Evolutionary conservation across 805 yeast genomes (phyloP).

Genomic region (Spencermartinsiella europaea): DNA sequence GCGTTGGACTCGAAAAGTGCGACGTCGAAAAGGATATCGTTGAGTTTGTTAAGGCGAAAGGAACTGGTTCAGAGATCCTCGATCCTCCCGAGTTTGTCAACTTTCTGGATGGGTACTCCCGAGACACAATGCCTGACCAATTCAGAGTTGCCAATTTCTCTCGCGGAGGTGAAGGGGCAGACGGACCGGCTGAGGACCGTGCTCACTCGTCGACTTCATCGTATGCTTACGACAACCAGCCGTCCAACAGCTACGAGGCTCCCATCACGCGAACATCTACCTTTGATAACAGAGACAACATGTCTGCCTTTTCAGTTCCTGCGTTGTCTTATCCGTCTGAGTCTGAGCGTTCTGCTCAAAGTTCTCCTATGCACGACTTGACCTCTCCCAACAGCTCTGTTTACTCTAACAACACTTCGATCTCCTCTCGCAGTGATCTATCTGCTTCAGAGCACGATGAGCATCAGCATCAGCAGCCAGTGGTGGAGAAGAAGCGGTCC

Average conservation of each 20-base stretch:
- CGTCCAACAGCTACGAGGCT: neutral
- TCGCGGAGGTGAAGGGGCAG: conserved; percentile 17
- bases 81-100: conserved; percentile 62
- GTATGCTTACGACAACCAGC: neutral
- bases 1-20: conserved; percentile 63
- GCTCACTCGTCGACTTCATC: neutral
- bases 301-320: conserved; percentile 13
- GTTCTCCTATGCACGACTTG: conserved; percentile 20
- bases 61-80: conserved; percentile 60
- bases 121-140: conserved; percentile 26
- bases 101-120: conserved; percentile 41
- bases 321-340: conserved; percentile 5
- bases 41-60: conserved; percentile 47
- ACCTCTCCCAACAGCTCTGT: conserved; percentile 23
- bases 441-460: conserved; percentile 5
- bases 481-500: conserved; percentile 26
- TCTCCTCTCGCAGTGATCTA: conserved; percentile 15
- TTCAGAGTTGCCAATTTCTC: conserved; percentile 34
- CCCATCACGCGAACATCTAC: neutral
- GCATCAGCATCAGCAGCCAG: conserved; percentile 4
- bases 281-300: neutral
- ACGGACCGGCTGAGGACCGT: neutral
- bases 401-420: conserved; percentile 21
- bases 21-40: conserved; percentile 56
- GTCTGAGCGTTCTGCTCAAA: conserved; percentile 17